phyloP scores from a whole-genome alignment of 2,329 filamentous ascomycete genomes.

The Penicillium sp. region DNA sequence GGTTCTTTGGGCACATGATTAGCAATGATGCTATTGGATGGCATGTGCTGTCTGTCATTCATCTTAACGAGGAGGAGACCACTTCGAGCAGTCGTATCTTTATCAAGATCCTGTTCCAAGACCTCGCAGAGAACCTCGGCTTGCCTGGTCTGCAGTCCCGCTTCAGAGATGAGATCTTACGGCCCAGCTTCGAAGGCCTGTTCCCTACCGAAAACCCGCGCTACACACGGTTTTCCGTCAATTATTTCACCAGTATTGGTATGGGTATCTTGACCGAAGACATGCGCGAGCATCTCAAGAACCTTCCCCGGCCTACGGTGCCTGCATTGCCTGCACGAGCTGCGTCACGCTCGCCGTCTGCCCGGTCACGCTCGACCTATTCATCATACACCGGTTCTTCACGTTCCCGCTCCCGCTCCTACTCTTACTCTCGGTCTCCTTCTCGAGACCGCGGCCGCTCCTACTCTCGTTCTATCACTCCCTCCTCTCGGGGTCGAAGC shows the following conservation, averaged over 20 bases:
- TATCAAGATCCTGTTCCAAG: constrained; percentile 95
- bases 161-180: constrained; percentile 73
- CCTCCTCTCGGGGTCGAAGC: constrained; percentile 34
- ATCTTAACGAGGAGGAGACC: constrained; percentile 94
- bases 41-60: constrained; percentile 81
- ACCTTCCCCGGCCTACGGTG: constrained; percentile 78
- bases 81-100: constrained; percentile 97
- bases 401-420: constrained; percentile 46
- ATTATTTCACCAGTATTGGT: constrained; percentile 97
- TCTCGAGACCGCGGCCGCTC: constrained; percentile 34
- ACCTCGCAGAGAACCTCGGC: constrained; percentile 81
- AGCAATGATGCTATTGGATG: constrained; percentile 85
- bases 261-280: constrained; percentile 94
- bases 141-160: constrained; percentile 74
- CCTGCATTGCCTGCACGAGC: constrained; percentile 65
- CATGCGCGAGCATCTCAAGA: constrained; percentile 87
- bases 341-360: constrained; percentile 66
- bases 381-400: constrained; percentile 60
- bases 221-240: constrained; percentile 95
- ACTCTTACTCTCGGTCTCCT: constrained; percentile 37
- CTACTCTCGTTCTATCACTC: constrained; percentile 33
- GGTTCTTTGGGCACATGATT: constrained; percentile 90
- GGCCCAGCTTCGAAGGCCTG: constrained; percentile 74
- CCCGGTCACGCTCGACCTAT: constrained; percentile 54
- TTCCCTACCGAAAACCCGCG: constrained; percentile 87